phyloP scores from a whole-genome alignment of 2,329 filamentous ascomycete genomes.

The Ciborinia camelliae region DNA sequence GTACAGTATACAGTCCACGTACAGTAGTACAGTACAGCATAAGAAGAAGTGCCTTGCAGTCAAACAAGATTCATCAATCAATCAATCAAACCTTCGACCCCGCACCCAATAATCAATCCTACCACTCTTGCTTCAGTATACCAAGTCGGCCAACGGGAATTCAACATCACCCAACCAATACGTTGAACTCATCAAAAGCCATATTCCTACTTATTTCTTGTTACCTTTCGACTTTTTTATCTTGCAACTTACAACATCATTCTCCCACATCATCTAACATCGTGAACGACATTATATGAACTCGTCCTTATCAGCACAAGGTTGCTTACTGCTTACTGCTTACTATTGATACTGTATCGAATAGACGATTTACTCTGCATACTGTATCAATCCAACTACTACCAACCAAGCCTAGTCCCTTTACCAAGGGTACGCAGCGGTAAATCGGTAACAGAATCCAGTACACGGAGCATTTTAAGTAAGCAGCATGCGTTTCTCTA shows the following conservation, averaged over 20 bases:
- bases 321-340: not conserved
- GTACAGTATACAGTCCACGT: not conserved
- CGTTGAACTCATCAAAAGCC: conserved; percentile 1
- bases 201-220: not conserved
- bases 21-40: too few relatives aligned
- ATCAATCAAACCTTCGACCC: conserved; percentile 14
- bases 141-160: conserved; percentile 14
- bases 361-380: conserved; percentile 10
- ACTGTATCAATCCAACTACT: conserved; percentile 3
- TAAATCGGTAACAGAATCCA: conserved; percentile 1
- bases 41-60: conserved; percentile 16
- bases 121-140: conserved; percentile 10
- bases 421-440: not conserved
- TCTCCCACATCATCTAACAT: not conserved
- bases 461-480: conserved; percentile 12
- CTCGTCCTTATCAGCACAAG: not conserved
- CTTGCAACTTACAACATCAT: not conserved
- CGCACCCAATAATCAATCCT: conserved; percentile 15
- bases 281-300: not conserved
- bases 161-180: conserved; percentile 5
- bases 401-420: not conserved
- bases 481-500: conserved; percentile 5
- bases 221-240: not conserved
- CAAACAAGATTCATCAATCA: not conserved
- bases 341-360: conserved; percentile 13